Evolutionary conservation across 352 stramenopile genomes (phyloP).

Genomic region (Phytophthora sp.): DNA sequence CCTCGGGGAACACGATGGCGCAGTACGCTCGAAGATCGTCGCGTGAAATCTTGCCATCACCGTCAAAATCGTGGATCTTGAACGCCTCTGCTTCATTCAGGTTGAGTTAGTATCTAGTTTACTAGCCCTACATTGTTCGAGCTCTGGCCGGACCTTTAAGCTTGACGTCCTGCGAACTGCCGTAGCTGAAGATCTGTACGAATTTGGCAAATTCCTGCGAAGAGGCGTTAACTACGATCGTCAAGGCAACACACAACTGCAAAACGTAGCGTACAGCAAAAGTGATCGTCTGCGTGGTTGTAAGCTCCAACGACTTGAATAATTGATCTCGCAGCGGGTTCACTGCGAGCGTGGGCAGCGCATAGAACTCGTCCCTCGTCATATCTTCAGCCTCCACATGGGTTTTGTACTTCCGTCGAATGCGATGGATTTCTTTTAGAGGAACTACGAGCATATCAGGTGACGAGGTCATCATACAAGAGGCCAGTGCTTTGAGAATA

Average conservation of each 20-base stretch:
- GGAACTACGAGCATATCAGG: conserved; percentile 39
- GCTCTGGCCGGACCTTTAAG: conserved; percentile 56
- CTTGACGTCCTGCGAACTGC: conserved; percentile 57
- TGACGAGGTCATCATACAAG: background rate
- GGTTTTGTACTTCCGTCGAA: conserved; percentile 49
- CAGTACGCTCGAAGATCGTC: conserved; percentile 61
- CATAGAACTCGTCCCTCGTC: conserved; percentile 63
- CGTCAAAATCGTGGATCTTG: conserved; percentile 75
- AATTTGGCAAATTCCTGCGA: conserved; percentile 67
- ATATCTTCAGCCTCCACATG: conserved; percentile 52
- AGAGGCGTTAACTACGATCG: no score
- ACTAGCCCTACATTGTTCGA: no score
- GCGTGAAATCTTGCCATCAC: conserved; percentile 69
- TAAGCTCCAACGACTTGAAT: conserved; percentile 55
- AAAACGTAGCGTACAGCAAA: conserved; percentile 52
- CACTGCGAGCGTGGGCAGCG: conserved; percentile 42
- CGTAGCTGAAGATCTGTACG: conserved; percentile 61
- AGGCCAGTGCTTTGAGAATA: background rate
- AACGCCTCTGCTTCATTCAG: conserved; percentile 56
- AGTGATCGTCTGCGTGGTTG: conserved; percentile 31
- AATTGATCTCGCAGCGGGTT: conserved; percentile 57
- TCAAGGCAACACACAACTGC: no score
- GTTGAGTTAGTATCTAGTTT: no score
- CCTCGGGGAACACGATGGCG: conserved; percentile 41
- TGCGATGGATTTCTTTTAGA: conserved; percentile 59